phyloP scores from a whole-genome alignment of 495 filamentous ascomycete species.

The Penicillium coprophilum region DNA sequence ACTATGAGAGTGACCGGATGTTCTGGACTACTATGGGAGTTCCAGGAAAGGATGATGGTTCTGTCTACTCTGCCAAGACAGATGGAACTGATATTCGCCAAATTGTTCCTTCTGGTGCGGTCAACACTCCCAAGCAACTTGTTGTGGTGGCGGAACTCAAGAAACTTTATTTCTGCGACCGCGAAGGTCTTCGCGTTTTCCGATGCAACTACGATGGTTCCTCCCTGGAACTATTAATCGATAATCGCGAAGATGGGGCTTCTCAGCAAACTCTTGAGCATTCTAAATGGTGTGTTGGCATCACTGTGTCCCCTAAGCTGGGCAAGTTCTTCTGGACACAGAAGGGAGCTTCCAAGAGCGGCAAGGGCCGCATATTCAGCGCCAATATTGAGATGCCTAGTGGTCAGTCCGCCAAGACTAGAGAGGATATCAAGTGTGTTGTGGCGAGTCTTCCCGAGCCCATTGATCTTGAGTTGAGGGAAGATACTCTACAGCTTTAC shows the following conservation, averaged over 20 bases:
- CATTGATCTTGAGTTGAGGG: conserved; percentile 51
- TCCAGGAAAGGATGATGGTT: conserved; percentile 41
- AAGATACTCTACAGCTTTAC: conserved; percentile 38
- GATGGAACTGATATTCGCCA: conserved; percentile 35
- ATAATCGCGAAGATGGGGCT: conserved; percentile 20
- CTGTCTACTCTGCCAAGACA: conserved; percentile 40
- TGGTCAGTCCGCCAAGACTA: conserved; percentile 14
- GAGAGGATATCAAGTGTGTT: conserved; percentile 40
- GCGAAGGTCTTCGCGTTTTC: conserved; percentile 50
- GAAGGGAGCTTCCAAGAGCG: conserved; percentile 51
- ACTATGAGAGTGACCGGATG: conserved; percentile 30
- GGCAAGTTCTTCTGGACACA: conserved; percentile 56
- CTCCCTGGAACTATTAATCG: conserved; percentile 40
- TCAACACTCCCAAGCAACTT: conserved; percentile 57
- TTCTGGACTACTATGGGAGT: conserved; percentile 56
- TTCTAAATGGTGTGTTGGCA: conserved; percentile 35
- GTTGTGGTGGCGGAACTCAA: conserved; percentile 27
- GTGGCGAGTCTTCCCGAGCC: conserved; percentile 48
- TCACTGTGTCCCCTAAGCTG: conserved; percentile 25
- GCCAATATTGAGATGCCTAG: conserved; percentile 38
- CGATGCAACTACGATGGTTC: conserved; percentile 48
- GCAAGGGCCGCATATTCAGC: conserved; percentile 47
- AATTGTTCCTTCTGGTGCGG: conserved; percentile 34
- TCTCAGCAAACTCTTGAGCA: neutral
- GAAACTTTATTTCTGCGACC: conserved; percentile 54